Conservation (phyloP, 352 stramenopile genomes). For the Phytophthora brassicae region DNA sequence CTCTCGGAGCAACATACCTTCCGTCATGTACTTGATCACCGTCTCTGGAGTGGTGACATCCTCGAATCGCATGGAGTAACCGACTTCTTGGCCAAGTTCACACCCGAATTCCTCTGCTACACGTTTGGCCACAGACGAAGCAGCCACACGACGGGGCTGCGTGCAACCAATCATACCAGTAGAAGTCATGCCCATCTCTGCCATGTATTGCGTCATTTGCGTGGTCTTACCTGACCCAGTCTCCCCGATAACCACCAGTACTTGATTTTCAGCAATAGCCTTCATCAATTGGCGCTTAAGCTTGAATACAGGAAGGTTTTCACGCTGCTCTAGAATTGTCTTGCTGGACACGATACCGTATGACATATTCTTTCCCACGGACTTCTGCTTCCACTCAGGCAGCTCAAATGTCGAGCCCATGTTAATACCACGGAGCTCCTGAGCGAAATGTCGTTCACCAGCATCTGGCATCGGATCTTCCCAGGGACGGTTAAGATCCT, state of each 20-base stretch:
- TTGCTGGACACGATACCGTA: conserved; percentile 97
- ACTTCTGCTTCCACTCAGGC: conserved; percentile 98
- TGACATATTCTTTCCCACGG: conserved; percentile 94
- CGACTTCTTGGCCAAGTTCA: conserved; percentile 92
- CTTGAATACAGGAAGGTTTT: conserved; percentile 96
- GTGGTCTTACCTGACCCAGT: conserved; percentile 99
- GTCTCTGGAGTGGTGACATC: conserved; percentile 90
- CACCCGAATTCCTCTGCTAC: conserved; percentile 97
- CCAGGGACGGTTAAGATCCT: conserved; percentile 98
- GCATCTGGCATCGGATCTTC: conserved; percentile 98
- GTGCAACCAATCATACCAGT: conserved; percentile 97
- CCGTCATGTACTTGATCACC: conserved; percentile 99
- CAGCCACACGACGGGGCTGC: conserved; percentile 97
- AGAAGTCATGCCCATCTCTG: conserved; percentile 96
- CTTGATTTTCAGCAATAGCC: conserved; percentile 94
- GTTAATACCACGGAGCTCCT: conserved; percentile 94
- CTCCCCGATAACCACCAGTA: conserved; percentile 99
- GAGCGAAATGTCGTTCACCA: conserved; percentile 97
- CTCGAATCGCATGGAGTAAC: conserved; percentile 91
- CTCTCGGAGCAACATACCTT: conserved; percentile 99
- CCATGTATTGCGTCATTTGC: conserved; percentile 99
- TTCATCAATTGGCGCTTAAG: conserved; percentile 96
- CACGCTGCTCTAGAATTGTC: conserved; percentile 96
- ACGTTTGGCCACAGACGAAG: conserved; percentile 96
- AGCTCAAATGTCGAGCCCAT: conserved; percentile 89